Conservation (phyloP, 116 monocot genomes). For the Cymodocea nodosa region DNA sequence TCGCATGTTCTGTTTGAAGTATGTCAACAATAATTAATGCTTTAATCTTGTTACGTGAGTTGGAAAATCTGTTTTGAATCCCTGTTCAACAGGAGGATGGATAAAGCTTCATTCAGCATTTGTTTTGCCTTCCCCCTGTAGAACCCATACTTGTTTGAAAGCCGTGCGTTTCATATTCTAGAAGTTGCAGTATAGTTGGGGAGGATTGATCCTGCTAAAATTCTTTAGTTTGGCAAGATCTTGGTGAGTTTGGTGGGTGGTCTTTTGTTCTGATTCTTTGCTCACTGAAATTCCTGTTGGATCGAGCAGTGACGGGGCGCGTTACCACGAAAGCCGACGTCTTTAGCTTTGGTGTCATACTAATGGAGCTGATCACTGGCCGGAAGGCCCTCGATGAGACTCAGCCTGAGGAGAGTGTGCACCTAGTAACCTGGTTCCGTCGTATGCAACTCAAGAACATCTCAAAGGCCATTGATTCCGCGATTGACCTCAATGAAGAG, state of each 20-base stretch:
- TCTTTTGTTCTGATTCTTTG: neutral
- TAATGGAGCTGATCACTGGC: slow-evolving; percentile 44
- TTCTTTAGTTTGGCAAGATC: too few species aligned
- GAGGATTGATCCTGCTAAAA: too few species aligned
- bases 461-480: slow-evolving; percentile 24
- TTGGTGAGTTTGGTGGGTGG: neutral
- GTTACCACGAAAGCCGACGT: slow-evolving; percentile 48
- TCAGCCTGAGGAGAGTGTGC: slow-evolving; percentile 43
- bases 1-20: too few species aligned
- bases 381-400: slow-evolving; percentile 36
- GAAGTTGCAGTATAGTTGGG: too few species aligned
- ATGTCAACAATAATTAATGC: too few species aligned
- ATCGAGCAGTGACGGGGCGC: slow-evolving; percentile 31
- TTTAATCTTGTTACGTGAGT: too few species aligned
- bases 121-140: too few species aligned
- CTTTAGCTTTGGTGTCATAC: slow-evolving; percentile 45
- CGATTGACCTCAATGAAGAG: slow-evolving; percentile 42
- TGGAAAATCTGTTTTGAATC: too few species aligned
- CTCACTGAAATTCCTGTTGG: neutral
- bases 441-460: slow-evolving; percentile 38
- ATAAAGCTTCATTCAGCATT: too few species aligned
- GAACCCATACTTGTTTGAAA: too few species aligned
- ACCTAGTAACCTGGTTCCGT: slow-evolving; percentile 44
- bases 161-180: too few species aligned
- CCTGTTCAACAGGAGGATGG: too few species aligned